Percentiles rank a stretch among this genome's conserved stretches.
Evolutionary conservation across 2,329 filamentous ascomycete species (phyloP).

Genomic region (Hirsutella minnesotensis): DNA sequence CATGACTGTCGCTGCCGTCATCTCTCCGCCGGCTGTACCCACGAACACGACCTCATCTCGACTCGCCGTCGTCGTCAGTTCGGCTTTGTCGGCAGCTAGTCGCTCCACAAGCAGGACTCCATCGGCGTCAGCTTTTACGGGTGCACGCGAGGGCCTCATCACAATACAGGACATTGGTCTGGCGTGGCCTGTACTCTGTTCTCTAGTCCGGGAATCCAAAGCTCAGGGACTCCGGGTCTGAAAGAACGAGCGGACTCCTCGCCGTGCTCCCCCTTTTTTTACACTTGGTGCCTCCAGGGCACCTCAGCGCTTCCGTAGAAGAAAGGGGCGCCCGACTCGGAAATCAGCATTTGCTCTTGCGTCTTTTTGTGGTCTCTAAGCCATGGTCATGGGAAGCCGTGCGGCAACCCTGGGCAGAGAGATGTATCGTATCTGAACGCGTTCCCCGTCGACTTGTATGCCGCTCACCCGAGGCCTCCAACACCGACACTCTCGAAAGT

Average conservation of each 20-base stretch:
- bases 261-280: constrained; percentile 1
- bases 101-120: too few relatives aligned
- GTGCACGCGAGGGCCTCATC: not conserved
- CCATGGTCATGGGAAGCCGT: constrained; percentile 24
- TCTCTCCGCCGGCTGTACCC: too few relatives aligned
- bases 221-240: constrained; percentile 48
- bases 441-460: constrained; percentile 3
- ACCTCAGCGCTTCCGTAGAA: constrained; percentile 12
- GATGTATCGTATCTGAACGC: constrained; percentile 58
- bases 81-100: too few relatives aligned
- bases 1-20: too few relatives aligned
- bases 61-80: too few relatives aligned
- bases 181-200: constrained; percentile 41
- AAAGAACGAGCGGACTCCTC: constrained; percentile 38
- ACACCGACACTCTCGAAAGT: not conserved
- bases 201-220: constrained; percentile 51
- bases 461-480: not conserved
- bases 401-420: constrained; percentile 28
- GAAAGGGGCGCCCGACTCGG: not conserved
- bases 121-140: too few relatives aligned
- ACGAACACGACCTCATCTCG: too few relatives aligned
- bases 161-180: not conserved
- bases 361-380: constrained; percentile 48
- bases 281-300: constrained; percentile 17
- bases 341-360: constrained; percentile 34